Evolutionary conservation across 2,329 filamentous ascomycete genomes (phyloP), one percentile per base, ranked within the genome.

Genomic region (Stachybotrys chlorohalonatus): DNA sequence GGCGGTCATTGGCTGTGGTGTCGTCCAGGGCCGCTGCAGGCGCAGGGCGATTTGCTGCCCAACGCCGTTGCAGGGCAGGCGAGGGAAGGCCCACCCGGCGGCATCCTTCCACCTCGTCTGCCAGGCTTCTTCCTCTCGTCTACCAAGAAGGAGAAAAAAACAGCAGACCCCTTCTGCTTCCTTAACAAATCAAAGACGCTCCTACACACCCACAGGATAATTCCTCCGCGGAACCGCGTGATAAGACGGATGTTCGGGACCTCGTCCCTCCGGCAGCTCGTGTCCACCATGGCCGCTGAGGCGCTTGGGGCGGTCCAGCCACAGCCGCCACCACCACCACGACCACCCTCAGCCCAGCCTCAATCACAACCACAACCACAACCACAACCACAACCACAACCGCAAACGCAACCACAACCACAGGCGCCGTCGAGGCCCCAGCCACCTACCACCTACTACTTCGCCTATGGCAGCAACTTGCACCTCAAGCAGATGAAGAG

Each of bases 401-500:
- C 36, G 8, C 36, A 9, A 24, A 17, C 17, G 9, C 31, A 48
- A 39, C 17, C 31, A 13, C 31, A 31, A 17, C 30, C 17, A 51
- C 45, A 47, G 42, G 45, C 51, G 16, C 30, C 31, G 24, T 53
- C 56, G 57, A 56, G 45, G 39, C 53, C 49, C 50, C 56, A 49
- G 56, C 60, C 59, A 55, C 58, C 61, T 56, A 59, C 62, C 58
- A 67, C 68, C 55, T 68, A 66, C 52, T 77, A 77, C 62, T 77
- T 77, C 57, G 75, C 73, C 42, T 77, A 75, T 54, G 75, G 74
- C 50, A 75, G 73, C 61, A 77, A 77, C 59, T 66, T 77, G 49
- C 70, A 69, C 58, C 63, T 74, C 54, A 64, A 67, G 53, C 74
- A 77, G 64, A 77, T 78, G 74, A 69, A 68, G 56, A 58, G 60